Evolutionary conservation across 352 stramenopile genomes (phyloP).

Genomic region (Phytophthora melonis): DNA sequence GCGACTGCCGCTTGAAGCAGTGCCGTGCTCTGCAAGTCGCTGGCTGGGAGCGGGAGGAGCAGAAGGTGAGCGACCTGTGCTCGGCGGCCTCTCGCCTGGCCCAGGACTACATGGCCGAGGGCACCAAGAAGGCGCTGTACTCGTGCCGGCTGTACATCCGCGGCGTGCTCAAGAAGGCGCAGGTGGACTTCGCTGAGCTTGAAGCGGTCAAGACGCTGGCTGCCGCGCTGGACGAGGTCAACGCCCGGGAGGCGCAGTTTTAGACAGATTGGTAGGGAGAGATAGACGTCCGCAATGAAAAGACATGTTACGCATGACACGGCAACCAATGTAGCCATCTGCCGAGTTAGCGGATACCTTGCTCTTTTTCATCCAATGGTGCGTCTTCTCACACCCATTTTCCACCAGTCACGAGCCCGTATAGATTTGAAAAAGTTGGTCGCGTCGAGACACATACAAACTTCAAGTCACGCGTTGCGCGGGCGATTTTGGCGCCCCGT

Average conservation of each 20-base stretch:
- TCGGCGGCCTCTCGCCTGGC: slow-evolving; percentile 60
- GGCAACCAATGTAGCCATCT: slow-evolving; percentile 11
- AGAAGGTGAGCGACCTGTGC: slow-evolving; percentile 69
- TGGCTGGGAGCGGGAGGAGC: slow-evolving; percentile 74
- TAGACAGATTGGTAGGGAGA: slow-evolving; percentile 24
- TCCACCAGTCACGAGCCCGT: slow-evolving; percentile 17
- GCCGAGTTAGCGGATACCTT: neutral
- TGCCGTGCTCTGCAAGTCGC: slow-evolving; percentile 75
- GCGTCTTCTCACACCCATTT: neutral
- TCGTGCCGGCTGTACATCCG: slow-evolving; percentile 81
- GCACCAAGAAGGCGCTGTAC: slow-evolving; percentile 84
- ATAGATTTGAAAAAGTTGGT: slow-evolving; percentile 14
- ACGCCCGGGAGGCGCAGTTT: slow-evolving; percentile 60
- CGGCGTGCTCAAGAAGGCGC: slow-evolving; percentile 80
- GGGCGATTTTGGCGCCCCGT: slow-evolving; percentile 40
- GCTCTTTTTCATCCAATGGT: slow-evolving; percentile 19
- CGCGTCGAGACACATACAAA: slow-evolving; percentile 24
- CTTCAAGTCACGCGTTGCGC: slow-evolving; percentile 23
- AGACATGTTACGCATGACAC: slow-evolving; percentile 3
- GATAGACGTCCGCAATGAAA: neutral
- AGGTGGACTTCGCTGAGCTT: slow-evolving; percentile 69
- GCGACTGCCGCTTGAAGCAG: slow-evolving; percentile 84
- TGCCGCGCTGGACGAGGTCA: slow-evolving; percentile 63
- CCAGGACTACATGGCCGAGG: slow-evolving; percentile 71
- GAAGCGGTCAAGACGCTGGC: slow-evolving; percentile 59